Evolutionary conservation across 2,329 filamentous ascomycete genomes (phyloP).

Genomic region (Rosellinia necatrix): DNA sequence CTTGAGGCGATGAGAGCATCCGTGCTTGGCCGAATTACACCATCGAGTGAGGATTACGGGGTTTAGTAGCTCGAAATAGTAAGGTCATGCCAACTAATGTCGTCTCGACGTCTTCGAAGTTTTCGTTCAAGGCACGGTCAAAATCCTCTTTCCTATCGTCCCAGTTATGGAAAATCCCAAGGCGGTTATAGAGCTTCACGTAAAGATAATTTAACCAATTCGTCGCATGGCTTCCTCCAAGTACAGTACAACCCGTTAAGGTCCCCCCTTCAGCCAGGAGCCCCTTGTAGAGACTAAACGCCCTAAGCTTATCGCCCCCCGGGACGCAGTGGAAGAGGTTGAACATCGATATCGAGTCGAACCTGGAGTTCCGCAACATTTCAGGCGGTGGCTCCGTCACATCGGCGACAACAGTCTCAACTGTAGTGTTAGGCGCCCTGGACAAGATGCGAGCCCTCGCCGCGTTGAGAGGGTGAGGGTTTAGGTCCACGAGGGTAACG

Average conservation of each 20-base stretch:
- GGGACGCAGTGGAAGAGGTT: conserved; percentile 51
- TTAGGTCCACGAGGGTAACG: conserved; percentile 46
- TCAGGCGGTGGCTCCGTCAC: conserved; percentile 41
- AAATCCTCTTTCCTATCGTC: conserved; percentile 43
- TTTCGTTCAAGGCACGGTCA: conserved; percentile 40
- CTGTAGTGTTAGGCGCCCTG: conserved; percentile 26
- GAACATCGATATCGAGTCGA: conserved; percentile 50
- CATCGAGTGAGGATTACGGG: conserved; percentile 6
- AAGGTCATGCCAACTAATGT: conserved; percentile 45
- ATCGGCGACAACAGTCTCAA: conserved; percentile 44
- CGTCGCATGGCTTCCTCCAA: conserved; percentile 39
- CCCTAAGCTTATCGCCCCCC: conserved; percentile 36
- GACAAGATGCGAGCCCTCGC: conserved; percentile 37
- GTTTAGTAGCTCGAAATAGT: conserved; percentile 43
- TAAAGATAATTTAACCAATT: conserved; percentile 35
- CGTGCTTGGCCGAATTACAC: too few species aligned
- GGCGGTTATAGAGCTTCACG: conserved; percentile 43
- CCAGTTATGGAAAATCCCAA: conserved; percentile 47
- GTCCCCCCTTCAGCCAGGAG: conserved; percentile 44
- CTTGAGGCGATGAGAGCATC: too few species aligned
- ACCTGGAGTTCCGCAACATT: conserved; percentile 36
- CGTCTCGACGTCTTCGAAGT: conserved; percentile 47
- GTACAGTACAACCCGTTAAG: conserved; percentile 45
- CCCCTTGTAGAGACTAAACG: conserved; percentile 41
- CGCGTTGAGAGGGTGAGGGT: conserved; percentile 39